Percentiles rank a stretch among this genome's conserved stretches.
These are phyloP conservation scores for Xylaria cubensis DNA, from an alignment of 495 filamentous ascomycete genomes.

Conservation along the genomic window DNA sequence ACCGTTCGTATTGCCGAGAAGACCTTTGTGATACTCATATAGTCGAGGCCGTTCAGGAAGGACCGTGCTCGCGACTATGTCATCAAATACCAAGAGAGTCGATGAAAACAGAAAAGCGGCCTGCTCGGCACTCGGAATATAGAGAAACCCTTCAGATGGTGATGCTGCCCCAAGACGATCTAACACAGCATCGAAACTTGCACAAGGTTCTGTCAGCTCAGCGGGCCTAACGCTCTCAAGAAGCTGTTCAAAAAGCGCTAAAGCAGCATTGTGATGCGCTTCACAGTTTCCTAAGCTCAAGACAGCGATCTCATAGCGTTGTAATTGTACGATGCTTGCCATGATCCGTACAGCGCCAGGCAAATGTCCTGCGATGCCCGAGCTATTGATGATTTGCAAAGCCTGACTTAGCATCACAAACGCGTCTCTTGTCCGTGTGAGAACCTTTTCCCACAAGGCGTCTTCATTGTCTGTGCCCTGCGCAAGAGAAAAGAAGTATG, in stretches of 20 bases:
- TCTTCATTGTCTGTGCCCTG: slow-evolving; percentile 27
- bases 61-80: slow-evolving; percentile 56
- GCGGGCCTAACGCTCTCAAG: slow-evolving; percentile 40
- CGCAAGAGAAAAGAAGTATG: slow-evolving; percentile 55
- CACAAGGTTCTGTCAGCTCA: not conserved
- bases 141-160: slow-evolving; percentile 27
- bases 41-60: slow-evolving; percentile 51
- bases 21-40: slow-evolving; percentile 44
- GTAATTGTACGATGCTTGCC: slow-evolving; percentile 60
- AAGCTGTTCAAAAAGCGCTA: slow-evolving; percentile 55
- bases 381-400: slow-evolving; percentile 39
- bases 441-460: slow-evolving; percentile 41
- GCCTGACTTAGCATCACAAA: slow-evolving; percentile 42
- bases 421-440: slow-evolving; percentile 39
- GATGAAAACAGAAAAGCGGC: slow-evolving; percentile 61
- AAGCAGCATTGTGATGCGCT: slow-evolving; percentile 55
- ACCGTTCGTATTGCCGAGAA: slow-evolving; percentile 34
- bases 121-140: slow-evolving; percentile 53
- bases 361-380: slow-evolving; percentile 35
- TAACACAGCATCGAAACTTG: slow-evolving; percentile 38
- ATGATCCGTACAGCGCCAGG: slow-evolving; percentile 48
- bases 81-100: slow-evolving; percentile 54
- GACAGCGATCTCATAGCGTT: slow-evolving; percentile 57
- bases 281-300: slow-evolving; percentile 54
- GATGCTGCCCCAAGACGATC: slow-evolving; percentile 42